Conservation (phyloP, 345 rosid species). For the Gossypium raimondii region DNA sequence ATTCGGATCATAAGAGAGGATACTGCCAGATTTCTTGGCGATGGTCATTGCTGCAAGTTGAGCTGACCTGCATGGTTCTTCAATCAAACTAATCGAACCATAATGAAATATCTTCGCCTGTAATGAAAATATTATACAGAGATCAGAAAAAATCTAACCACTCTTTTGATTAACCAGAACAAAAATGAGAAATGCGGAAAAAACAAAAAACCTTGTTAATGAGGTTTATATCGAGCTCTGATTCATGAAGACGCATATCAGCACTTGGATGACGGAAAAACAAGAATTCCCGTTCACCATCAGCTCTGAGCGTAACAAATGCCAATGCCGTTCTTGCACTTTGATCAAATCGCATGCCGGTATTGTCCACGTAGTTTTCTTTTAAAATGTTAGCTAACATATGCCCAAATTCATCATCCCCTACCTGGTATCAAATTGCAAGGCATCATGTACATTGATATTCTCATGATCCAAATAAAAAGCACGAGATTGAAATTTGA, state of each 20-base stretch:
- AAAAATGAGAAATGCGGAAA: background rate
- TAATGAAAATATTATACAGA: constrained; percentile 7
- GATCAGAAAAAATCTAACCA: constrained; percentile 5
- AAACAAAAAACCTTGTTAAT: constrained; percentile 54
- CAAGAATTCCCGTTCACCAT: constrained; percentile 97
- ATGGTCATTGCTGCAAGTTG: constrained; percentile 89
- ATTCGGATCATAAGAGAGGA: constrained; percentile 94
- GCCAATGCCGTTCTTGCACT: constrained; percentile 87
- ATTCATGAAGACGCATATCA: constrained; percentile 87
- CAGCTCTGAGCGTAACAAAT: constrained; percentile 82
- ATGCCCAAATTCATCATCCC: constrained; percentile 91
- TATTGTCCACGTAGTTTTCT: constrained; percentile 71
- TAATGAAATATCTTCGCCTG: constrained; percentile 95
- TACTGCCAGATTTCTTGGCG: constrained; percentile 68
- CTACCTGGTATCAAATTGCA: constrained; percentile 34
- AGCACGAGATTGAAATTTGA: constrained; percentile 3
- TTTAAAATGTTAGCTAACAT: constrained; percentile 80
- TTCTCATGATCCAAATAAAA: constrained; percentile 11
- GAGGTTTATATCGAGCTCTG: constrained; percentile 69
- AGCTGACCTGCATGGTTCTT: constrained; percentile 88
- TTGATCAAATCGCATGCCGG: constrained; percentile 75
- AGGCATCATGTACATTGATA: background rate
- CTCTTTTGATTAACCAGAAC: background rate
- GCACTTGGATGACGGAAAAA: constrained; percentile 99
- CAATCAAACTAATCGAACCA: constrained; percentile 93